Conservation (phyloP, 176 grass and related monocot genomes). For the Calamus simplicifolius region DNA sequence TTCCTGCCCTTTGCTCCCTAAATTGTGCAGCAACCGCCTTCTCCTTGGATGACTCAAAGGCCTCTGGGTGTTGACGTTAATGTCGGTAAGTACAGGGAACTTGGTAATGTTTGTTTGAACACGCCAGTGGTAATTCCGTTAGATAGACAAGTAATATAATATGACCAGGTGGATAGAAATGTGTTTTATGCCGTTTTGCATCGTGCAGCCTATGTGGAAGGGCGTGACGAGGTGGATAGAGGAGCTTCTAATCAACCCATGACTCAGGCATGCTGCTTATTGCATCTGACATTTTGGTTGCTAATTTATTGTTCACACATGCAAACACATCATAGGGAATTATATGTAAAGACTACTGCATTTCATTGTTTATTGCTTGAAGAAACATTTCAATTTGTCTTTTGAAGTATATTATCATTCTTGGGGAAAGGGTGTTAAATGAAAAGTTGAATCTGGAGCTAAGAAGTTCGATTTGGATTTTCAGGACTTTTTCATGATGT, state of each 20-base stretch:
- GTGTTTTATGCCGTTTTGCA: no score
- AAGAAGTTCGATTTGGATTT: neutral
- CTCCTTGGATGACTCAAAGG: conserved; percentile 69
- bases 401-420: neutral
- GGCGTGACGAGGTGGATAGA: conserved; percentile 64
- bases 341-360: no score
- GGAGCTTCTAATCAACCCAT: conserved; percentile 36
- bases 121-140: neutral
- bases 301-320: no score
- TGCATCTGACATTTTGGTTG: no score
- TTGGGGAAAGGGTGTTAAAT: neutral
- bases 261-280: conserved; percentile 40
- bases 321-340: no score
- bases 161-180: neutral
- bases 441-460: neutral
- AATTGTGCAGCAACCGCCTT: conserved; percentile 52
- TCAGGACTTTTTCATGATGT: conserved; percentile 68
- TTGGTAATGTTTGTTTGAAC: conserved; percentile 9
- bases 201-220: conserved; percentile 76
- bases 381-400: neutral
- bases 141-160: neutral
- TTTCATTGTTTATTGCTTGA: no score
- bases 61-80: conserved; percentile 91
- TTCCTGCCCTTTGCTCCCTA: no score
- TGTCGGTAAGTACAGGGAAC: conserved; percentile 48